Evolutionary conservation across 1,284 basidiomycete genomes (phyloP).

Genomic region (Mycosarcoma mackinlayi): DNA sequence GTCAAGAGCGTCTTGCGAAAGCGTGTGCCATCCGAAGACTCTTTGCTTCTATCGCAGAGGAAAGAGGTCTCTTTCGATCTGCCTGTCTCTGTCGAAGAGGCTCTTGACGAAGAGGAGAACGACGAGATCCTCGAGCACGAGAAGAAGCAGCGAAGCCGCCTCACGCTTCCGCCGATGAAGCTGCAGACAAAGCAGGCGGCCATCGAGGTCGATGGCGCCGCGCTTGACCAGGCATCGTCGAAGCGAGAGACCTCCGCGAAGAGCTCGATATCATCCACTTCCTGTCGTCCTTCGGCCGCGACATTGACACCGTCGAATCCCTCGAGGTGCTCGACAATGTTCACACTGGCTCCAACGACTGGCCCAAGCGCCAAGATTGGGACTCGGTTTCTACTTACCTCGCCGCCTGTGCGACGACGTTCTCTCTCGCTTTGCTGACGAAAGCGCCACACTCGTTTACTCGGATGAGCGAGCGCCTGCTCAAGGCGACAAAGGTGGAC

Average conservation of each 20-base stretch:
- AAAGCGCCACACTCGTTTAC: constrained; percentile 33
- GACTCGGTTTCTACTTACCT: constrained; percentile 38
- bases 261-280: constrained; percentile 46
- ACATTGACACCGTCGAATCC: constrained; percentile 38
- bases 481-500: not conserved
- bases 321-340: constrained; percentile 40
- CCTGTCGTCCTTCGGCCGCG: constrained; percentile 44
- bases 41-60: constrained; percentile 15
- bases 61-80: constrained; percentile 48
- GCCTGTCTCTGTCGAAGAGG: constrained; percentile 17
- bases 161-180: constrained; percentile 39
- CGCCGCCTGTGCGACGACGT: constrained; percentile 31
- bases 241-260: constrained; percentile 15
- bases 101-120: constrained; percentile 14
- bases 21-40: constrained; percentile 15
- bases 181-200: constrained; percentile 10
- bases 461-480: constrained; percentile 18
- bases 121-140: constrained; percentile 40
- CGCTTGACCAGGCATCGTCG: not conserved
- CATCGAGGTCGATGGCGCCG: not conserved
- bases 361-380: constrained; percentile 40
- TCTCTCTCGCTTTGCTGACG: constrained; percentile 23
- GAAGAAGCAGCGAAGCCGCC: constrained; percentile 35
- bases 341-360: constrained; percentile 15
- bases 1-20: constrained; percentile 43